Conservation (phyloP, 2,329 filamentous ascomycete species). For the Exophiala phaeomuriformis region DNA sequence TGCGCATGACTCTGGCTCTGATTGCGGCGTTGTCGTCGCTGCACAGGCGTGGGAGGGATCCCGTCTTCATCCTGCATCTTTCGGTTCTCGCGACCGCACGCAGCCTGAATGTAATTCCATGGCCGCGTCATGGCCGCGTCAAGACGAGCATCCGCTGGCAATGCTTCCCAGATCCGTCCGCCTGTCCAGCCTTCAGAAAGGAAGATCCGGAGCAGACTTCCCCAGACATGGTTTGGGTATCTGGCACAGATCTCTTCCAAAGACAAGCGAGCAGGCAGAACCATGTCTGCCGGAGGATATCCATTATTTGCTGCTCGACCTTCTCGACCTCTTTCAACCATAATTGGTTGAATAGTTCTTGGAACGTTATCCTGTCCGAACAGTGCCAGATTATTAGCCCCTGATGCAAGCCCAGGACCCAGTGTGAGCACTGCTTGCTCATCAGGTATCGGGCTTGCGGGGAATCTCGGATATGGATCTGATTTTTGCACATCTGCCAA, state of each 20-base stretch:
- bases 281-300: background rate
- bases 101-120: conserved; percentile 25
- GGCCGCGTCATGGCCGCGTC: conserved; percentile 5
- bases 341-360: conserved; percentile 4
- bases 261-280: conserved; percentile 17
- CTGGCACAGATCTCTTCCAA: conserved; percentile 14
- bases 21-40: background rate
- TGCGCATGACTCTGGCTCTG: background rate
- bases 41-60: background rate
- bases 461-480: background rate
- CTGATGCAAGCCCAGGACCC: conserved; percentile 1
- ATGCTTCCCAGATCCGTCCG: conserved; percentile 13
- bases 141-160: conserved; percentile 13
- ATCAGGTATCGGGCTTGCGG: background rate
- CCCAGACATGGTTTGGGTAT: conserved; percentile 26
- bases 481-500: background rate
- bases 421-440: background rate
- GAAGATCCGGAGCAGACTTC: conserved; percentile 20
- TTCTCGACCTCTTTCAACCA: conserved; percentile 2
- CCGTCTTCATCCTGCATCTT: conserved; percentile 15
- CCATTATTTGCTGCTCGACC: background rate
- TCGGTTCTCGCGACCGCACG: conserved; percentile 18
- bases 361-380: conserved; percentile 10
- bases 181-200: conserved; percentile 20
- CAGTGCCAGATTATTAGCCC: conserved; percentile 6